Base-by-base conservation (phyloP, 495 filamentous ascomycete species). In the Neurospora sp. region DNA sequence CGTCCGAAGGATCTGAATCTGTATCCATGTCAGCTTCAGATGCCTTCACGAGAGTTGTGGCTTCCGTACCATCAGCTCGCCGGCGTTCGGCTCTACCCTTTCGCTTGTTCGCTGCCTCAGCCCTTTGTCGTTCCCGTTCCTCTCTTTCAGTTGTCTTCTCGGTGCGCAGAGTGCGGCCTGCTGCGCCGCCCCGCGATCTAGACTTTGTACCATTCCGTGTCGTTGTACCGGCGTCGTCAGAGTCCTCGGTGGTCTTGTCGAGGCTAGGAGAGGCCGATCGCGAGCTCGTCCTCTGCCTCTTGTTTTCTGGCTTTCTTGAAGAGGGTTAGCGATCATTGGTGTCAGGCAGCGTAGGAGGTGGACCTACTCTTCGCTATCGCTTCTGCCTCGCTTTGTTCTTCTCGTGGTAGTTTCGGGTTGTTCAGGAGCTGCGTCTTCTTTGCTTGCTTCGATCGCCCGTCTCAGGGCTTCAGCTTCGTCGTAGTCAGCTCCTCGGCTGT, bases 391-490 rank as follows among this genome's bases (percentile, higher is more conserved):
- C 81, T 98, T 98, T 10, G 89, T 87, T 70, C 91, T 87, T 72
- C 89, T 88, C 40, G 83, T 84, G 69, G 79, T 83, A 70, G 80
- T 78, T 27, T 87, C 90, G 40, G 84, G 83, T 16, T 79, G 79
- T 53, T 86, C 84, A 40, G 81, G 77, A 72, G 78, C 79, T 40
- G 85, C 85, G n/a, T 89, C 88, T 76, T 91, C 89, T 81, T 94
- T 98, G 83, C 96, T 99, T 73, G 96, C 94, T 80, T 98, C 96
- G 77, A 99, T 93, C 20, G 94, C 96, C 76, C 91, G 87, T 72
- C 93, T 89, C 40, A 99, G 80, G 73, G 93, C 90, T 81, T 97
- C 96, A 74, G 97, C 94, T 82, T 97, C 94, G 75, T 98, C 94
- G 78, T 98, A 98, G 7, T 93, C 94, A 69, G 96, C 94, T 79